Evolutionary conservation across 345 rosid species (phyloP).

Genomic region (Brassica incana): DNA sequence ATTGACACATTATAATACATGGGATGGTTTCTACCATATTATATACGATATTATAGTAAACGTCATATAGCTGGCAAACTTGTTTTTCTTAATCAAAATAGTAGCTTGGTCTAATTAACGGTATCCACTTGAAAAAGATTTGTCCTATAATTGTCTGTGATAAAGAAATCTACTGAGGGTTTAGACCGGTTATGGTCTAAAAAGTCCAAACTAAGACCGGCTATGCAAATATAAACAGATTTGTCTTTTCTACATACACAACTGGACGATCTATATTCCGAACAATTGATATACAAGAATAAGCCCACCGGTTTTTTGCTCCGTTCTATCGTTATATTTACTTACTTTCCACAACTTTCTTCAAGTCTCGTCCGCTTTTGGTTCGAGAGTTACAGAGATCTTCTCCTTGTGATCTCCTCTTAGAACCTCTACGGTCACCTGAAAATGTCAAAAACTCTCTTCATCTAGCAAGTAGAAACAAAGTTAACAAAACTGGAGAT

Average conservation of each 20-base stretch:
- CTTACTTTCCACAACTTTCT: constrained; percentile 23
- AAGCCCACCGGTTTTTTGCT: background rate
- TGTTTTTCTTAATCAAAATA: too few species aligned
- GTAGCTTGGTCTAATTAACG: too few species aligned
- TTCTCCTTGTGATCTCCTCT: constrained; percentile 95
- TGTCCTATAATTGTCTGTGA: background rate
- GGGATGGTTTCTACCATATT: too few species aligned
- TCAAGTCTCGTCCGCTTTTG: constrained; percentile 77
- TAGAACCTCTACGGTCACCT: constrained; percentile 85
- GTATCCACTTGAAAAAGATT: background rate
- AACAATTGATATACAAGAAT: constrained; percentile 25
- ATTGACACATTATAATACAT: too few species aligned
- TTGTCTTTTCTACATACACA: constrained; percentile 31
- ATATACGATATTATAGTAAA: too few species aligned
- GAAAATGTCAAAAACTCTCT: background rate
- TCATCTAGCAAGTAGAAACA: background rate
- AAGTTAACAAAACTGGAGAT: background rate
- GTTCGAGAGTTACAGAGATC: constrained; percentile 80
- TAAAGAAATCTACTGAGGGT: background rate
- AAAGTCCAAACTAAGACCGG: background rate
- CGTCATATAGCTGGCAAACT: too few species aligned
- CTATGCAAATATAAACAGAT: constrained; percentile 13
- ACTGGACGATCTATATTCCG: constrained; percentile 26
- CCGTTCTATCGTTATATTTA: constrained; percentile 33
- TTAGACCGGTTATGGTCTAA: background rate